phyloP scores from a whole-genome alignment of 305 asterid species.

The Nicotiana rustica region DNA sequence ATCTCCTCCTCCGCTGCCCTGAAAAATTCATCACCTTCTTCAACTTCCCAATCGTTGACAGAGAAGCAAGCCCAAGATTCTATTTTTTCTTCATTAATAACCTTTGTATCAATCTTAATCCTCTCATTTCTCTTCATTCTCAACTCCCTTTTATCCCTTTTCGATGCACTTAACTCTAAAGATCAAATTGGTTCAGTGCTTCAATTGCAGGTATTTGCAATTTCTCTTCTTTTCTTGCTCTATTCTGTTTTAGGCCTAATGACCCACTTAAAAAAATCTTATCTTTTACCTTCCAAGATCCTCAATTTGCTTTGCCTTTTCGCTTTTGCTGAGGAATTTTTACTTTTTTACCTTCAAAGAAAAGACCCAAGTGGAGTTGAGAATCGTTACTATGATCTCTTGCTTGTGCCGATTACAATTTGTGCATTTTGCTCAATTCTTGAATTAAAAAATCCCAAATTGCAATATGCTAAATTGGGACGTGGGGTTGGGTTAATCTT shows the following conservation, averaged over 20 bases:
- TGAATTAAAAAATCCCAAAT: constrained; percentile 65
- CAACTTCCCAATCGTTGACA: constrained; percentile 36
- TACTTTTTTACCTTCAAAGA: constrained; percentile 71
- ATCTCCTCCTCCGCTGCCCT: constrained; percentile 49
- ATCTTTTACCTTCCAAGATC: constrained; percentile 55
- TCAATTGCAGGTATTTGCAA: constrained; percentile 74
- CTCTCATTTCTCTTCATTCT: constrained; percentile 62
- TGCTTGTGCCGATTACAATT: constrained; percentile 71
- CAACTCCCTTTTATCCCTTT: constrained; percentile 69
- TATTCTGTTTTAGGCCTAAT: constrained; percentile 70
- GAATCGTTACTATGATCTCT: constrained; percentile 78
- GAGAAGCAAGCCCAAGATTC: constrained; percentile 37
- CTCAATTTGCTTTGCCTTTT: constrained; percentile 67
- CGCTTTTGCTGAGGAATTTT: constrained; percentile 81
- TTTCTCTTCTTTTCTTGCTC: constrained; percentile 63
- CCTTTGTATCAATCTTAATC: constrained; percentile 58
- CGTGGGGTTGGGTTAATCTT: constrained; percentile 78
- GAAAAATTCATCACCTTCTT: constrained; percentile 38
- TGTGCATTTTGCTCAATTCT: constrained; percentile 78
- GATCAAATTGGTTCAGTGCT: constrained; percentile 71
- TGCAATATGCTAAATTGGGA: constrained; percentile 61
- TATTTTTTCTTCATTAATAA: constrained; percentile 52
- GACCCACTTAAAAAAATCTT: constrained; percentile 43
- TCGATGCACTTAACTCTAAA: constrained; percentile 63
- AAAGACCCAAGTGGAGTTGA: constrained; percentile 91